Base-by-base conservation (phyloP, 495 filamentous ascomycete genomes). In the Penicillium canescens region DNA sequence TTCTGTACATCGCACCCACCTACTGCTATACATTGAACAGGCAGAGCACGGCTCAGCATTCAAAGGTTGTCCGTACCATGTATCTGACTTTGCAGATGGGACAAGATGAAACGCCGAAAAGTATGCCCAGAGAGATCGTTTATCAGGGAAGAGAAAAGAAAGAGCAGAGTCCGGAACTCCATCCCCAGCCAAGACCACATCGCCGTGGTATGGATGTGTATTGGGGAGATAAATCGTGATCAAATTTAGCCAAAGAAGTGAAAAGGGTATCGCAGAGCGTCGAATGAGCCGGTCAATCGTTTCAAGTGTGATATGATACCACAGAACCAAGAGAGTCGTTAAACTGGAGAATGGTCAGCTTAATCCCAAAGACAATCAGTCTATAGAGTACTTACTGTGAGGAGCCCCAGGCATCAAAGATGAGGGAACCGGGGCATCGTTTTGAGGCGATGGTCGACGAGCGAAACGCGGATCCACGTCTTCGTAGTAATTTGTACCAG, bases 391-490 rank as follows among this genome's bases (percentile, higher is more conserved):
- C 72, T 65, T 62, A 76, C 73, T 71, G 62, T 60, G 60, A 57
- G 52, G 46, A 40, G 26, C 52, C 46, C 73, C 73, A 31, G 73
- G 73, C 12, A 67, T 70, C 45, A 77, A 56, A 43, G 58, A 60
- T 36, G 70, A 54, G 11, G 73, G 73, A 31, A 74, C 21, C 9
- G 55, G 45, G 3, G 56, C 21, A 38, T 62, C 55, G 43, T 42
- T 61, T 35, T 56, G 61, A 4, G 62, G 54, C 26, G 68, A 67
- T 42, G 67, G 68, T 50, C 70, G 65, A 53, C 78, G 78, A 42
- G 75, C 88, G 67, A 97, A 98, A 37, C 86, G 87, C 20, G 94
- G 94, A 51, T 95, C 92, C 16, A 94, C 87, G 66, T 97, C 94
- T 80, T 98, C 94, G 65, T 93, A 96, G 71, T 97, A 97, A 52